Evolutionary conservation across 768 basidiomycete species (phyloP).

Genomic region (Serpula lacrymans): DNA sequence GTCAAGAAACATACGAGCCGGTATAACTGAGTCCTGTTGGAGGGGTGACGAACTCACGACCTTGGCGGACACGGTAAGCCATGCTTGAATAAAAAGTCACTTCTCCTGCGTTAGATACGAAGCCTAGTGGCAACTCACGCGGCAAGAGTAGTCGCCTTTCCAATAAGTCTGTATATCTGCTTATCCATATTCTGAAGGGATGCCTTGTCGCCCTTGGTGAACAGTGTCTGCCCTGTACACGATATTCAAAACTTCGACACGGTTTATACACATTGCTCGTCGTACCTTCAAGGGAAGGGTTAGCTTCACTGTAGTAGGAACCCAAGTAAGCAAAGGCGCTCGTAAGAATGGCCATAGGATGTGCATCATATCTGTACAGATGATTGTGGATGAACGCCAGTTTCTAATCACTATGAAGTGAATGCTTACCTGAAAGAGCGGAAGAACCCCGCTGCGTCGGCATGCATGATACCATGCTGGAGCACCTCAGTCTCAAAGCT

Average conservation of each 20-base stretch:
- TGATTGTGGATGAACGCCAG: not conserved
- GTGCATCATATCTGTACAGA: slow-evolving; percentile 73
- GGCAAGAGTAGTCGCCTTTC: slow-evolving; percentile 85
- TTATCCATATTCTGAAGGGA: slow-evolving; percentile 85
- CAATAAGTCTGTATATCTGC: slow-evolving; percentile 85
- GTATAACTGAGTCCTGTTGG: slow-evolving; percentile 82
- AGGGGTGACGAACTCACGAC: slow-evolving; percentile 82
- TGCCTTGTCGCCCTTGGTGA: slow-evolving; percentile 58
- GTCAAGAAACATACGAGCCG: slow-evolving; percentile 55
- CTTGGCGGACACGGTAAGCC: slow-evolving; percentile 92
- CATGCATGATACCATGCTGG: slow-evolving; percentile 68
- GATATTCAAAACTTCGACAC: not conserved
- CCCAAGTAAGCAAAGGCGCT: slow-evolving; percentile 87
- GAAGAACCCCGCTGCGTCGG: slow-evolving; percentile 68
- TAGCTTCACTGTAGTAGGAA: slow-evolving; percentile 84
- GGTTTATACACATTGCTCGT: no score
- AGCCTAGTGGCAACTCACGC: slow-evolving; percentile 46
- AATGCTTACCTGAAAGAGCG: slow-evolving; percentile 55
- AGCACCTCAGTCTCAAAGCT: slow-evolving; percentile 74
- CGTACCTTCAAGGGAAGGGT: slow-evolving; percentile 80
- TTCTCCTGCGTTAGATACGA: not conserved
- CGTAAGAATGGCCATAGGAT: slow-evolving; percentile 88
- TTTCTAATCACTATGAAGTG: slow-evolving; percentile 5
- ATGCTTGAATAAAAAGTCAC: slow-evolving; percentile 46
- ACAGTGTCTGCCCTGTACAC: slow-evolving; percentile 68